A percentile compares a stretch with the other conserved stretches of the same genome.
These are phyloP conservation scores for Chrysopogon serrulatus DNA, from an alignment of 176 grass and related monocot species.

Conservation along the genomic window DNA sequence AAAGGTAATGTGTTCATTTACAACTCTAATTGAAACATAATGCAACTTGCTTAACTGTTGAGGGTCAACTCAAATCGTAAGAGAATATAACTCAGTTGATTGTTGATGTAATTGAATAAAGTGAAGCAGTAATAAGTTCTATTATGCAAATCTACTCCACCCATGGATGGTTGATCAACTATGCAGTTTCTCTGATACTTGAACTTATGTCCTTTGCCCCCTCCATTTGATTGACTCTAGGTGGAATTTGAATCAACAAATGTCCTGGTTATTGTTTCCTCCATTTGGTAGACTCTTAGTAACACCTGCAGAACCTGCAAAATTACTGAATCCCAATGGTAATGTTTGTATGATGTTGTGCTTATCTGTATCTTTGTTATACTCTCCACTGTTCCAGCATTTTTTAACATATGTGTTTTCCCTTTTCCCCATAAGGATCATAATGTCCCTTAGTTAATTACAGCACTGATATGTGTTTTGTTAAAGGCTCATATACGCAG, in stretches of 20 bases:
- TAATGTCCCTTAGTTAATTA: background rate
- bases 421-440: background rate
- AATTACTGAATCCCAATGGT: background rate
- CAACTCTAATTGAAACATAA: background rate
- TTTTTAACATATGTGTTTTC: background rate
- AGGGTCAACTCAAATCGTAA: background rate
- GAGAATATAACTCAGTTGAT: background rate
- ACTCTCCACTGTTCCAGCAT: no score
- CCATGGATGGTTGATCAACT: background rate
- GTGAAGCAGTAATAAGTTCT: background rate
- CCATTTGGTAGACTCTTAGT: background rate
- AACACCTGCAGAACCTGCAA: background rate
- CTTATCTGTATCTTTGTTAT: background rate
- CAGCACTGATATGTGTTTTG: constrained; percentile 26
- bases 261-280: background rate
- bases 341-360: background rate
- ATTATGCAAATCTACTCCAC: background rate
- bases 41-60: background rate
- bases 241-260: background rate
- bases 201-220: background rate
- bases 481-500: constrained; percentile 82
- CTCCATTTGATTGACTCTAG: background rate
- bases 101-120: background rate
- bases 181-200: background rate
- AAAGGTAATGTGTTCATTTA: constrained; percentile 50